Evolutionary conservation across 2,329 filamentous ascomycete genomes (phyloP).

Genomic region (Diplodia intermedia): DNA sequence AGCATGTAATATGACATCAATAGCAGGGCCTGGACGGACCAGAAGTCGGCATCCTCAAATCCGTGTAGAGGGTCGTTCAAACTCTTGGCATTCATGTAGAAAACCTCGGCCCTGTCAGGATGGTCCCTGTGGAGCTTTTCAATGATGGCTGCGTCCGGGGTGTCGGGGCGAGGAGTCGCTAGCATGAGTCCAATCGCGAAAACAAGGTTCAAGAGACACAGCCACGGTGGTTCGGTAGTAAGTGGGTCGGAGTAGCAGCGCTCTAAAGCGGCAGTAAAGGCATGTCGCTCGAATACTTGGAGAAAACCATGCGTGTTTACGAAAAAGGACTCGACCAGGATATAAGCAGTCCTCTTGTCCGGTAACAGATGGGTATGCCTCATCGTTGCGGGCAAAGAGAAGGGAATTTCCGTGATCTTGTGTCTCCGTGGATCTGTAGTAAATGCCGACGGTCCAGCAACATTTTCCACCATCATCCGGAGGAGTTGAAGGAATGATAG

Average conservation of each 20-base stretch:
- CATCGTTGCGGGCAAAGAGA: constrained; percentile 55
- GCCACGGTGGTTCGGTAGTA: constrained; percentile 56
- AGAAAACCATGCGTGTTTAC: constrained; percentile 68
- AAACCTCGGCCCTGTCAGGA: constrained; percentile 65
- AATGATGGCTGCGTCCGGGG: constrained; percentile 59
- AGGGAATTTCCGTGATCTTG: constrained; percentile 63
- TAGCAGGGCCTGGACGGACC: constrained; percentile 68
- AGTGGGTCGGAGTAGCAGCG: constrained; percentile 63
- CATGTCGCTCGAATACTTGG: constrained; percentile 63
- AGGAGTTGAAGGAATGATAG: constrained; percentile 67
- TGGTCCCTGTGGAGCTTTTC: constrained; percentile 58
- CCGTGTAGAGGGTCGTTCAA: constrained; percentile 57
- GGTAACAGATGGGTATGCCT: constrained; percentile 63
- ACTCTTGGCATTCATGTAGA: constrained; percentile 66
- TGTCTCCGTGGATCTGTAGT: constrained; percentile 64
- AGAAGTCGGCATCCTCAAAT: constrained; percentile 69
- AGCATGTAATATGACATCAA: constrained; percentile 71
- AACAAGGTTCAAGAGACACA: constrained; percentile 67
- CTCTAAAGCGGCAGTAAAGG: constrained; percentile 59
- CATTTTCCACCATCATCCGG: constrained; percentile 65
- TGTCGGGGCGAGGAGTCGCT: constrained; percentile 60
- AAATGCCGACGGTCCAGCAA: constrained; percentile 63
- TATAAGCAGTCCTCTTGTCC: constrained; percentile 60
- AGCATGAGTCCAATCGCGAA: constrained; percentile 69
- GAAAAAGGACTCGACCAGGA: constrained; percentile 67